Conservation (phyloP, 441 rosid genomes). For the Dalechampia spathulata region DNA sequence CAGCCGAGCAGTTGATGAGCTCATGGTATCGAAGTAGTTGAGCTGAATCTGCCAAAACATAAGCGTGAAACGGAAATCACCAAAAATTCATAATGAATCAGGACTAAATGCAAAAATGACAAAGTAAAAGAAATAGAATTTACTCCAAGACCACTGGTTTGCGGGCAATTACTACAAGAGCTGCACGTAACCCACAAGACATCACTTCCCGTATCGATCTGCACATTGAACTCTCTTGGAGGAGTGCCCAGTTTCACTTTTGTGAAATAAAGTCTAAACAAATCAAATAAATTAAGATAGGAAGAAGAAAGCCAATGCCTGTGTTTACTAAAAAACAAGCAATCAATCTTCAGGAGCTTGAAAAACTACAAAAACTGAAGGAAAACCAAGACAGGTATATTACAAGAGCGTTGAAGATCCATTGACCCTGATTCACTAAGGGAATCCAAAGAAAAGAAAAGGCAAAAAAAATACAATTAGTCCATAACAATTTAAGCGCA, state of each 20-base stretch:
- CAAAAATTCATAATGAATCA: constrained; percentile 2
- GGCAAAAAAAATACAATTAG: constrained; percentile 18
- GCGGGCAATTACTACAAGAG: constrained; percentile 87
- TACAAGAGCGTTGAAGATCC: constrained; percentile 22
- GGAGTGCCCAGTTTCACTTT: constrained; percentile 82
- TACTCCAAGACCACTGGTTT: constrained; percentile 79
- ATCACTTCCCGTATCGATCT: constrained; percentile 96
- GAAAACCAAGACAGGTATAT: constrained; percentile 18
- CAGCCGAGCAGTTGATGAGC: constrained; percentile 53
- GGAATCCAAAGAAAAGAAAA: constrained; percentile 15
- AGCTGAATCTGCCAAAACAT: constrained; percentile 55
- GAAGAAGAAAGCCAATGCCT: constrained; percentile 12
- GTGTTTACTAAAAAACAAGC: background rate
- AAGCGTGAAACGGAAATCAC: no score
- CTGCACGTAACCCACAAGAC: constrained; percentile 88
- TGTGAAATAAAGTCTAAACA: constrained; percentile 79
- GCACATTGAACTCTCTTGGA: constrained; percentile 81
- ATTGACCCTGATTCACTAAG: constrained; percentile 16
- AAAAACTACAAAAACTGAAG: constrained; percentile 8
- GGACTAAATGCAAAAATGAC: constrained; percentile 1
- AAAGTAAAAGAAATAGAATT: constrained; percentile 16
- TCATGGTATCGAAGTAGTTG: constrained; percentile 55
- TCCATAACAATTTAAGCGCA: constrained; percentile 8
- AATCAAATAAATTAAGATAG: constrained; percentile 17
- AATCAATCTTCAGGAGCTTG: no score